Conservation (phyloP, 352 stramenopile species). For the Phytophthora capsici region DNA sequence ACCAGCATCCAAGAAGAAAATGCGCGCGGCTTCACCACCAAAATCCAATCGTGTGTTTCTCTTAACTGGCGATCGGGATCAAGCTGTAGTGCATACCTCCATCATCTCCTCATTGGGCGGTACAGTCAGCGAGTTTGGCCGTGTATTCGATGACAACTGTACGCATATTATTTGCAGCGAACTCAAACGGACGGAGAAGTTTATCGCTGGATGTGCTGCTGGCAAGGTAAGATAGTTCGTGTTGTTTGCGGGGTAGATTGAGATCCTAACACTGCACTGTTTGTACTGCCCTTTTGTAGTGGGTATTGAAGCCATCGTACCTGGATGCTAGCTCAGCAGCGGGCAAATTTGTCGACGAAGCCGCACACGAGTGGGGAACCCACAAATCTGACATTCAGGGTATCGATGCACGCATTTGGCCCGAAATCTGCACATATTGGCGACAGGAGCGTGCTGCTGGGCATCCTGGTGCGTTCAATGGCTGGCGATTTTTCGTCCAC, state of each 20-base stretch:
- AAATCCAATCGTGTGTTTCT: slow-evolving; percentile 59
- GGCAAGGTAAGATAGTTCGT: slow-evolving; percentile 64
- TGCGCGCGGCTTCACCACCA: slow-evolving; percentile 6
- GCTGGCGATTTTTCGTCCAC: slow-evolving; percentile 80
- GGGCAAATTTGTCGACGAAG: slow-evolving; percentile 78
- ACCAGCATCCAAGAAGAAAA: slow-evolving; percentile 10
- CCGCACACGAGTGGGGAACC: slow-evolving; percentile 73
- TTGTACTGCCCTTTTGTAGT: slow-evolving; percentile 44
- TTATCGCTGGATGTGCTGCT: slow-evolving; percentile 78
- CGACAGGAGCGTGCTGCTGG: slow-evolving; percentile 55
- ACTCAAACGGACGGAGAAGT: slow-evolving; percentile 89
- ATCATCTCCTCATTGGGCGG: slow-evolving; percentile 75
- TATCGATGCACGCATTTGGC: slow-evolving; percentile 84
- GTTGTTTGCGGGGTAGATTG: neutral
- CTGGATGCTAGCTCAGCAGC: slow-evolving; percentile 66
- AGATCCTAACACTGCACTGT: slow-evolving; percentile 11
- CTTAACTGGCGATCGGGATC: slow-evolving; percentile 77
- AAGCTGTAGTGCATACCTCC: slow-evolving; percentile 75
- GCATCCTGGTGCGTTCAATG: slow-evolving; percentile 63
- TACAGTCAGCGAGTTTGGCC: slow-evolving; percentile 65
- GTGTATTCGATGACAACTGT: slow-evolving; percentile 71
- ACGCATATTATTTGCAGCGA: slow-evolving; percentile 90
- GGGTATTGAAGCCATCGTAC: slow-evolving; percentile 89
- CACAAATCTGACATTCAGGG: slow-evolving; percentile 57
- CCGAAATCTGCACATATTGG: slow-evolving; percentile 64